These are phyloP conservation scores for Nevesoporus exiguus DNA, from an alignment of 768 basidiomycete genomes.

Conservation along the genomic window DNA sequence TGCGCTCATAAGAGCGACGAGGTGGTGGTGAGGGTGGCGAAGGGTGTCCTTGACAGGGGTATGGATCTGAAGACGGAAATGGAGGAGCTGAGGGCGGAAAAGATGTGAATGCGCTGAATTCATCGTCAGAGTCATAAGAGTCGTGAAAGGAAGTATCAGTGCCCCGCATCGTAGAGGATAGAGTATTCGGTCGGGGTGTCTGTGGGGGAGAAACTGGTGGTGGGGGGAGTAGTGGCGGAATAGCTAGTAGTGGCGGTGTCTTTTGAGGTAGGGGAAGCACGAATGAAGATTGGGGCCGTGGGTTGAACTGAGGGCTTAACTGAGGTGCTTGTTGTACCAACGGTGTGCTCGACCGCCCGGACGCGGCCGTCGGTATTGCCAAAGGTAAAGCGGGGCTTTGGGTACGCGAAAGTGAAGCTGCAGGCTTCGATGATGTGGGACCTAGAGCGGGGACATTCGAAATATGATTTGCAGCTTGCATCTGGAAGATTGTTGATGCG, in stretches of 20 bases:
- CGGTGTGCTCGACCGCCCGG: background rate
- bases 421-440: conserved; percentile 32
- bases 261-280: conserved; percentile 25
- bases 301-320: conserved; percentile 16
- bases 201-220: conserved; percentile 31
- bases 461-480: background rate
- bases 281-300: conserved; percentile 18
- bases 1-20: conserved; percentile 24
- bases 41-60: conserved; percentile 14
- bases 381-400: conserved; percentile 11
- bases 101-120: conserved; percentile 51
- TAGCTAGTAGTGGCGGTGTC: conserved; percentile 21
- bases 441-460: conserved; percentile 14
- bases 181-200: conserved; percentile 26
- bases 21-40: conserved; percentile 30
- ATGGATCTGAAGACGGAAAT: conserved; percentile 5
- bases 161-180: conserved; percentile 6
- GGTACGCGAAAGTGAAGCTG: conserved; percentile 16
- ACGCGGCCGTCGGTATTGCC: background rate
- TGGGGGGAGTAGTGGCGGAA: conserved; percentile 31
- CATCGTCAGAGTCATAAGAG: conserved; percentile 36
- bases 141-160: conserved; percentile 9
- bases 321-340: conserved; percentile 16
- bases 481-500: background rate
- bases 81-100: conserved; percentile 21